phyloP scores from a whole-genome alignment of 768 basidiomycete species.

The Macrolepiota fuliginosa region DNA sequence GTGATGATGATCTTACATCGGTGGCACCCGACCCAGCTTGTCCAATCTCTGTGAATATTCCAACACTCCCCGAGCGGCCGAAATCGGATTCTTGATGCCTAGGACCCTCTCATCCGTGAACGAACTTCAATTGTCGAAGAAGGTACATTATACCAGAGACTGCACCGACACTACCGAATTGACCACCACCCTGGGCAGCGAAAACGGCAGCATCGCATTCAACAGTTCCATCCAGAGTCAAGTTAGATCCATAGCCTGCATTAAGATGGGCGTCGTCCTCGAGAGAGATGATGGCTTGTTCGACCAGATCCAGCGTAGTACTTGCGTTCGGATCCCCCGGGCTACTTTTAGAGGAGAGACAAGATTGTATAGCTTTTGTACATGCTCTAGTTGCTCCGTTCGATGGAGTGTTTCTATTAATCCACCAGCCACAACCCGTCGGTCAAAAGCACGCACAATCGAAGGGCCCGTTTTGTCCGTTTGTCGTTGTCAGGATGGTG shows the following conservation, averaged over 20 bases:
- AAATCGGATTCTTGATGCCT: conserved; percentile 74
- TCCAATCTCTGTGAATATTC: conserved; percentile 46
- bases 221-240: conserved; percentile 69
- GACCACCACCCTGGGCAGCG: conserved; percentile 29
- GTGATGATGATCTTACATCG: conserved; percentile 41
- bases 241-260: conserved; percentile 80
- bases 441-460: conserved; percentile 38
- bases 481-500: conserved; percentile 49
- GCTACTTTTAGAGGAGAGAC: not conserved
- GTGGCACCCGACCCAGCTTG: conserved; percentile 64
- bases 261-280: conserved; percentile 71
- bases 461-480: conserved; percentile 52
- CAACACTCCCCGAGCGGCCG: conserved; percentile 54
- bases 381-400: conserved; percentile 45
- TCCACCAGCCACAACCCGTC: no score
- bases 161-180: conserved; percentile 74
- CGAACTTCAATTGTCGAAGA: not conserved
- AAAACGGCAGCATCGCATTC: conserved; percentile 85
- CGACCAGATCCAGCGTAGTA: conserved; percentile 43
- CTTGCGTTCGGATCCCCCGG: not conserved
- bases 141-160: conserved; percentile 49
- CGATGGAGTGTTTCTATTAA: no score
- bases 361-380: conserved; percentile 27
- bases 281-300: conserved; percentile 51
- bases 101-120: not conserved